These are phyloP conservation scores for Yarrowia bubula DNA, from an alignment of 805 yeast species.

Conservation along the genomic window DNA sequence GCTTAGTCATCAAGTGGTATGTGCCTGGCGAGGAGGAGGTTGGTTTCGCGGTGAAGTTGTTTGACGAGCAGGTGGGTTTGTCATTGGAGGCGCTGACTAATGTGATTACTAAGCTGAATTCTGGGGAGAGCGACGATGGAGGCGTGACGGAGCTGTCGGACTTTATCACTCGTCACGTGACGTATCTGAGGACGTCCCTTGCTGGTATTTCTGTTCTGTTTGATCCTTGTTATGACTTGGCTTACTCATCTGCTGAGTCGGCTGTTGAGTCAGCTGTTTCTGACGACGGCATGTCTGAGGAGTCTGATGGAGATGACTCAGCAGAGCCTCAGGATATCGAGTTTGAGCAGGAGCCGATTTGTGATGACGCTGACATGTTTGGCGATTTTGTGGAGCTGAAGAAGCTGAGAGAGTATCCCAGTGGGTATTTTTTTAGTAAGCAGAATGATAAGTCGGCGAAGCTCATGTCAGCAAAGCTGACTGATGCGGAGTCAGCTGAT, in stretches of 20 bases:
- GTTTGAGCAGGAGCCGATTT: constrained; percentile 13
- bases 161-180: constrained; percentile 52
- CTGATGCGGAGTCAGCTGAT: neutral
- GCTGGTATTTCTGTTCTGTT: constrained; percentile 71
- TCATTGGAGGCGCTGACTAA: constrained; percentile 32
- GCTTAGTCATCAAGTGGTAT: constrained; percentile 68
- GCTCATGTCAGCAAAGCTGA: neutral
- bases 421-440: constrained; percentile 54
- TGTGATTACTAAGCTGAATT: constrained; percentile 42
- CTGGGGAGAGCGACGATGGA: neutral
- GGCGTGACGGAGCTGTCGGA: constrained; percentile 45
- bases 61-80: constrained; percentile 46
- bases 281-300: constrained; percentile 46
- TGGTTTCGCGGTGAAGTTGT: constrained; percentile 58
- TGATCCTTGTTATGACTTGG: constrained; percentile 53
- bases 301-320: constrained; percentile 30
- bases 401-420: constrained; percentile 60
- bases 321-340: constrained; percentile 2
- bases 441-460: neutral
- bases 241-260: constrained; percentile 7
- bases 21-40: constrained; percentile 59
- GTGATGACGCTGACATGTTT: constrained; percentile 25
- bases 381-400: constrained; percentile 38
- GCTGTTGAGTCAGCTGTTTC: constrained; percentile 31
- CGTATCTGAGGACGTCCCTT: constrained; percentile 56